Evolutionary conservation across 2,329 filamentous ascomycete species (phyloP).

Genomic region (Domatiomyces globalis): DNA sequence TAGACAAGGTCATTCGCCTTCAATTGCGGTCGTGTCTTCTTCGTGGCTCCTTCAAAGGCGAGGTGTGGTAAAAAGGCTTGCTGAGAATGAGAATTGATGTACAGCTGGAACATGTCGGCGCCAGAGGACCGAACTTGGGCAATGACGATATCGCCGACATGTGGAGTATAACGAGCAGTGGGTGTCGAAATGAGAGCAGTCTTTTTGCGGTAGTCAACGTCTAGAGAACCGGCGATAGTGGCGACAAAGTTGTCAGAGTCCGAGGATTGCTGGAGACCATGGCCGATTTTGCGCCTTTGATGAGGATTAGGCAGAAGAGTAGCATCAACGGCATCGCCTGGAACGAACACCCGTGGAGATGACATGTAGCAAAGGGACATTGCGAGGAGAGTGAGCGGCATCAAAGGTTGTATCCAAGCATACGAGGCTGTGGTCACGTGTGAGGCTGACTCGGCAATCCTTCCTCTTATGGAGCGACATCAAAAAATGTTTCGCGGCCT

Average conservation of each 20-base stretch:
- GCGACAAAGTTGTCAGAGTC: slow-evolving; percentile 27
- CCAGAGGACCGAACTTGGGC: slow-evolving; percentile 66
- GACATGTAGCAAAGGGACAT: slow-evolving; percentile 34
- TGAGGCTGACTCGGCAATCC: background rate
- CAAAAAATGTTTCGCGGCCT: background rate
- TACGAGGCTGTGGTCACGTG: background rate
- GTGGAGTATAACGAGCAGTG: slow-evolving; percentile 56
- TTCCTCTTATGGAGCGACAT: background rate
- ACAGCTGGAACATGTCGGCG: slow-evolving; percentile 65
- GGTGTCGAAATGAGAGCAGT: slow-evolving; percentile 24
- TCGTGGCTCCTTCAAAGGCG: slow-evolving; percentile 82
- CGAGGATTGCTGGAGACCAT: slow-evolving; percentile 51
- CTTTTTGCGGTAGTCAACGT: slow-evolving; percentile 29
- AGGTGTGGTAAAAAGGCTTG: slow-evolving; percentile 65
- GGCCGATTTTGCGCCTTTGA: slow-evolving; percentile 53
- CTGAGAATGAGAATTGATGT: slow-evolving; percentile 50
- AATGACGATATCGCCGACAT: slow-evolving; percentile 73
- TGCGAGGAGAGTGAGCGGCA: slow-evolving; percentile 12
- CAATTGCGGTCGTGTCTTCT: slow-evolving; percentile 77
- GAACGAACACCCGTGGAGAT: slow-evolving; percentile 55
- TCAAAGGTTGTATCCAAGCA: background rate
- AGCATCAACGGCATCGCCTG: slow-evolving; percentile 60
- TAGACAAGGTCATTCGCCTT: slow-evolving; percentile 67
- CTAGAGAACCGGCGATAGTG: slow-evolving; percentile 25
- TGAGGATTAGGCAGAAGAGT: slow-evolving; percentile 49